Evolutionary conservation across 768 basidiomycete genomes (phyloP), one percentile per base, ranked within the genome.

Genomic region (Lactarius hatsudake): DNA sequence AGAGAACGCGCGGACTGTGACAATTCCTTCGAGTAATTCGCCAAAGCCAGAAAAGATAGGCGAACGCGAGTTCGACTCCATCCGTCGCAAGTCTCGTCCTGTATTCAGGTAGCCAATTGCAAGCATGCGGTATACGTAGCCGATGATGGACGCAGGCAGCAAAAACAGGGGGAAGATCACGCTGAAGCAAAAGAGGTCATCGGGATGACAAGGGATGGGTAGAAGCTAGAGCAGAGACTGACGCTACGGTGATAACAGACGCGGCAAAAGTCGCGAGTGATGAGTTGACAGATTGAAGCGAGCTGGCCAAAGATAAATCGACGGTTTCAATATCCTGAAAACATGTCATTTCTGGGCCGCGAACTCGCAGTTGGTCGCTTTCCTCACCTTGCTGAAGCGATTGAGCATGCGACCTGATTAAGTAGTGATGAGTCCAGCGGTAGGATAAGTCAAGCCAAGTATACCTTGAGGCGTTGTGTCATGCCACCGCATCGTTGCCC

Each of bases 1-100:
- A 0, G 90, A 88, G 78, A 96, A 98, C 0, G 95, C 95, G 64
- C 95, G 85, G 51, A 96, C 91, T 6, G 94, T 94, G n/a, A 94
- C 91, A 55, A 96, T 91, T 28, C 94, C 94, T 61, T 94, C 91
- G 23, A 96, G 76, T 12, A 95, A 77, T 73, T 94, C 93, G 15
- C 86, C 85, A 69, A 93, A 94, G 63, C 88, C 90, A 8, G 89
- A 89, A 77, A 89, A 93, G 68, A 93, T 93, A 0, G 93, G 91
- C 0, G 90, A 91, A 15, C 92, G 82, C 1, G 89, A 86, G 71
- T 93, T 96, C 1, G 93, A 92, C 75, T 96, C 95, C 87, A 97
- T 93, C 23, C 95, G 84, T 65, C 93, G 84, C 23, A 96, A 78
- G 73, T 95, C 93, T 55, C 94, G 85, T 0, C 92, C 91, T 0